phyloP scores from a whole-genome alignment of 2,329 filamentous ascomycete genomes.

The Aspergillus fischeri region DNA sequence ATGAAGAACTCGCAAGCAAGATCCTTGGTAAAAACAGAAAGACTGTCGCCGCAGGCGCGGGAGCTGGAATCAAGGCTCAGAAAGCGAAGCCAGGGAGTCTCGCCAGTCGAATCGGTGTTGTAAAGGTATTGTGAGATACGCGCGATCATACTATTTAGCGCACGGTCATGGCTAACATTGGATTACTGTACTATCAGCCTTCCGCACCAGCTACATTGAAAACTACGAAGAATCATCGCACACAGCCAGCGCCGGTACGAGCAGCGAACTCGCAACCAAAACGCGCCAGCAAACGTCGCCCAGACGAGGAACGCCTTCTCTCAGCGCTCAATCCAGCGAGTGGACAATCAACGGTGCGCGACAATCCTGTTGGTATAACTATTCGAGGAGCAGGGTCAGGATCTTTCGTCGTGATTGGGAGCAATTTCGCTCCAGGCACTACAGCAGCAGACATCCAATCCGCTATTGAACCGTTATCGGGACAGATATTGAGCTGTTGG shows the following conservation, averaged over 20 bases:
- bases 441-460: slow-evolving; percentile 63
- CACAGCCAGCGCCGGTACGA: slow-evolving; percentile 17
- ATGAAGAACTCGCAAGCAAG: slow-evolving; percentile 55
- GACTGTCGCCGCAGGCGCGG: slow-evolving; percentile 44
- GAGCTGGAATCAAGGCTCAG: slow-evolving; percentile 36
- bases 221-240: slow-evolving; percentile 37
- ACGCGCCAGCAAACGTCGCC: slow-evolving; percentile 28
- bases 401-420: slow-evolving; percentile 56
- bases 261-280: slow-evolving; percentile 20
- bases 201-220: slow-evolving; percentile 39
- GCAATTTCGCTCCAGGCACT: slow-evolving; percentile 63
- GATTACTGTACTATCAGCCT: slow-evolving; percentile 23
- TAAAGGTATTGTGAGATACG: slow-evolving; percentile 43
- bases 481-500: slow-evolving; percentile 51
- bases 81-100: slow-evolving; percentile 46
- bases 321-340: slow-evolving; percentile 27
- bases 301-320: slow-evolving; percentile 31
- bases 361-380: slow-evolving; percentile 42
- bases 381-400: slow-evolving; percentile 53
- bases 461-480: slow-evolving; percentile 52
- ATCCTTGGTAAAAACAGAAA: slow-evolving; percentile 55
- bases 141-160: not conserved
- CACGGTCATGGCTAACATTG: slow-evolving; percentile 2
- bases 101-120: slow-evolving; percentile 57
- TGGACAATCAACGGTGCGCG: slow-evolving; percentile 27